Evolutionary conservation across 352 stramenopile genomes (phyloP).

Genomic region (Globisporangium carolinianum): DNA sequence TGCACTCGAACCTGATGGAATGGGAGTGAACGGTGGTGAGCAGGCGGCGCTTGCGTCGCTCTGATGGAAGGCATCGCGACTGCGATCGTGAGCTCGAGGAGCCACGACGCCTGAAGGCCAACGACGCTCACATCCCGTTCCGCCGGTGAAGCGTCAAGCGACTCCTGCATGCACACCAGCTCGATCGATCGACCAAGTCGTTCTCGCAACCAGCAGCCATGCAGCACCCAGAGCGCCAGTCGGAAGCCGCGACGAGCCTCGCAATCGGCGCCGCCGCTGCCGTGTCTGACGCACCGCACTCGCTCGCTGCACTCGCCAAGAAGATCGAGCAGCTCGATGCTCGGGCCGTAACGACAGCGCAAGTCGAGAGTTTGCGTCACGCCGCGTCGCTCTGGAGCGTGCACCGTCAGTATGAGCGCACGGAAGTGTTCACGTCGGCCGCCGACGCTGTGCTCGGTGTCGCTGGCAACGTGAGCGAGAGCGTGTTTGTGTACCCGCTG

Average conservation of each 20-base stretch:
- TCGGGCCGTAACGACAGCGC: not conserved
- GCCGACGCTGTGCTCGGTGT: constrained; percentile 48
- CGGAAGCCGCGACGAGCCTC: constrained; percentile 17
- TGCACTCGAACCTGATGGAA: too few species aligned
- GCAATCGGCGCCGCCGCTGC: constrained; percentile 10
- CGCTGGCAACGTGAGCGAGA: constrained; percentile 46
- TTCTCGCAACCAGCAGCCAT: constrained; percentile 5
- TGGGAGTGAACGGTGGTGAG: too few species aligned
- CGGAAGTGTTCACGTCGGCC: constrained; percentile 49
- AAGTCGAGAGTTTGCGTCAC: not conserved
- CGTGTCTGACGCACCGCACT: constrained; percentile 11
- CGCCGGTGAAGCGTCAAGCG: constrained; percentile 7
- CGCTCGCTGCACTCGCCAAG: constrained; percentile 1
- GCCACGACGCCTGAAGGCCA: too few species aligned
- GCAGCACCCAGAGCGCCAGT: constrained; percentile 23
- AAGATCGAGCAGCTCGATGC: constrained; percentile 3
- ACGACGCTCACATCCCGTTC: constrained; percentile 6
- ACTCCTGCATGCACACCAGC: too few species aligned
- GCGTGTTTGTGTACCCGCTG: constrained; percentile 60
- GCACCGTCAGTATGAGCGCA: constrained; percentile 29
- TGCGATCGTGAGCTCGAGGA: too few species aligned
- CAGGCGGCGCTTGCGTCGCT: too few species aligned
- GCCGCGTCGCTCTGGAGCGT: constrained; percentile 19
- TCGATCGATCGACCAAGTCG: not conserved
- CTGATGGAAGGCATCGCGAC: too few species aligned